Base-by-base conservation (phyloP, 164 flowering plant genomes). In the Sextonia rubra region DNA sequence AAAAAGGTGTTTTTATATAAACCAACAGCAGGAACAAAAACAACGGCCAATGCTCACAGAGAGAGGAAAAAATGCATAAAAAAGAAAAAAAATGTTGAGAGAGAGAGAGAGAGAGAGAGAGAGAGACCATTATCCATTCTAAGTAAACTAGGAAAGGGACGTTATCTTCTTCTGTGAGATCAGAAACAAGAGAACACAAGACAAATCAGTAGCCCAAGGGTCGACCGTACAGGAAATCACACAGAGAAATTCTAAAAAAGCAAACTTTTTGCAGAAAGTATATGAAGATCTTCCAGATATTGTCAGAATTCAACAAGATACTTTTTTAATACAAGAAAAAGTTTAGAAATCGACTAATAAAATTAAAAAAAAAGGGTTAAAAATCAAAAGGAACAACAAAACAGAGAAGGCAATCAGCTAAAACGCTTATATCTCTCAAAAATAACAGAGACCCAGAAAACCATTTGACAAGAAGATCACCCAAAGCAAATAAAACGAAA, bases 191-290 rank as follows among this genome's bases (percentile, higher is more conserved):
- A 77, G 69, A 79, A 60, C 74, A 75, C 72, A 75, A 77, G 84
- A 80, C 72, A 55, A 79, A 76, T 75, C 61, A 65, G 74, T 60
- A 73, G 75, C 71, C 74, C 72, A 77, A 77, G 67, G 62, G 83
- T 76, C 48, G 69, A 70, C 71, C 75, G 82, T 77, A 82, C 84
- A 68, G 17, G 64, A 78, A 70, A 78, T 32, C 69, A 73, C 72
- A 76, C 79, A 76, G 78, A 71, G 61, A 70, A 68, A 48, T 74
- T 75, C 81, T 44, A 9, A 63, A 75, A 37, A 58, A 37, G 71
- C n/a, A 52, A 75, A 26, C 8, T 37, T 1, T 37, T 37, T 37
- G 5, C 44, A 24, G 44, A 64, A 70, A 52, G n/a, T 47, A 70
- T 60, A 63, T 22, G 24, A 56, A 37, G 22, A 32, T 60, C 55